Evolutionary conservation across 805 yeast species (phyloP), one percentile per base, ranked within the genome.

Genomic region (Metschnikowia lochheadii): DNA sequence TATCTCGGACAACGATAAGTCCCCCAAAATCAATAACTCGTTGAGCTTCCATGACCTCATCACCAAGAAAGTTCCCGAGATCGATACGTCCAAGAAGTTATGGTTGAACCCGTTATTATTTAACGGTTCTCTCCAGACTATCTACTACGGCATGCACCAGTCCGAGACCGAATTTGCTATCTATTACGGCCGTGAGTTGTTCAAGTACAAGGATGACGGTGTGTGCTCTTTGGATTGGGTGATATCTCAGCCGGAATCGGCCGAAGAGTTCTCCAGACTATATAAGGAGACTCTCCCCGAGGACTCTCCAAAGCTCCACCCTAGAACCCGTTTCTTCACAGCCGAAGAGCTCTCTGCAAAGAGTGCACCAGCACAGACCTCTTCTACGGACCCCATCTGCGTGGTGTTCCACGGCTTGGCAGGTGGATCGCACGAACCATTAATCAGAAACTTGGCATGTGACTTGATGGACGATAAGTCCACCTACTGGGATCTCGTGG

Each of bases 371-470:
- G 56, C 44, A 20, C 56, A 52, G 35, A 37, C 29, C 5, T 69
- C 68, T 17, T 71, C 67, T 44, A 57, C 72, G 2, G 75, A 65
- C 44, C 95, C 95, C 2, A 71, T 89, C 60, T 70, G 85, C 15
- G 77, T 88, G 31, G 68, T 80, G 3, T 66, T 86, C 39, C 96
- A 89, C 62, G 96, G 96, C 0, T 76, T 88, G 36, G 84, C 87
- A 1, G 96, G 96, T 5, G 94, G 96, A 0, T 83, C 91, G n/a
- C 87, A 84, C 54, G 96, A 88, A 63, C 75, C 86, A 6, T 82
- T 88, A 61, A 81, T 88, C 39, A 75, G 94, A 21, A 77, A 87
- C 49, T 62, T 84, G 35, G 77, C 81, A 15, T 68, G 72, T 40
- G 62, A 67, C 20, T 62, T 81, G 57, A 59, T 29, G 51, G 52